phyloP scores from a whole-genome alignment of 768 basidiomycete genomes.

The Clitopilus hobsonii region DNA sequence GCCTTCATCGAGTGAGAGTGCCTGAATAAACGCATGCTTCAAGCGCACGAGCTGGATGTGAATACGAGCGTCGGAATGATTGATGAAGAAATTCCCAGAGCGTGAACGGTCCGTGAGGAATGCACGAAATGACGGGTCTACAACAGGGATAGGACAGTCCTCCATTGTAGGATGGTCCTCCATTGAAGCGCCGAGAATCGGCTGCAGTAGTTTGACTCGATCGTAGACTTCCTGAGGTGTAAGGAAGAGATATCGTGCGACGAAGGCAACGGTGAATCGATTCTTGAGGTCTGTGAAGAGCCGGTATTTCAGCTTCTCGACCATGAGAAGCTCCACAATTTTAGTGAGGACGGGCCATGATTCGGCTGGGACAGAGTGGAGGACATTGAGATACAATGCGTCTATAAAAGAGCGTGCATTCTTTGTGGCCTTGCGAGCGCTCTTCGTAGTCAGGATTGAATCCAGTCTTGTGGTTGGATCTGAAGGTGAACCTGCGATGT shows the following conservation, averaged over 20 bases:
- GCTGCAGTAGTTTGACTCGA: background rate
- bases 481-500: no score
- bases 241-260: background rate
- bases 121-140: background rate
- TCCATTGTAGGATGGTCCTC: background rate
- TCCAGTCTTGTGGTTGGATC: no score
- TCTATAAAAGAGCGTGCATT: no score
- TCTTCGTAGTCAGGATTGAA: no score
- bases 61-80: background rate
- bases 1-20: background rate
- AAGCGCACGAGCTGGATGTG: background rate
- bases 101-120: background rate
- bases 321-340: no score
- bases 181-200: background rate
- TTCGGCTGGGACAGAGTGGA: no score
- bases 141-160: background rate
- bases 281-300: background rate
- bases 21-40: background rate
- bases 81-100: background rate
- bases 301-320: no score
- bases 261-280: background rate
- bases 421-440: no score
- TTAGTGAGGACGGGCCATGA: no score
- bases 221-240: background rate
- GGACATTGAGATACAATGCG: no score